phyloP scores from a whole-genome alignment of 257 asterid genomes.

The Przewalskia tangutica region DNA sequence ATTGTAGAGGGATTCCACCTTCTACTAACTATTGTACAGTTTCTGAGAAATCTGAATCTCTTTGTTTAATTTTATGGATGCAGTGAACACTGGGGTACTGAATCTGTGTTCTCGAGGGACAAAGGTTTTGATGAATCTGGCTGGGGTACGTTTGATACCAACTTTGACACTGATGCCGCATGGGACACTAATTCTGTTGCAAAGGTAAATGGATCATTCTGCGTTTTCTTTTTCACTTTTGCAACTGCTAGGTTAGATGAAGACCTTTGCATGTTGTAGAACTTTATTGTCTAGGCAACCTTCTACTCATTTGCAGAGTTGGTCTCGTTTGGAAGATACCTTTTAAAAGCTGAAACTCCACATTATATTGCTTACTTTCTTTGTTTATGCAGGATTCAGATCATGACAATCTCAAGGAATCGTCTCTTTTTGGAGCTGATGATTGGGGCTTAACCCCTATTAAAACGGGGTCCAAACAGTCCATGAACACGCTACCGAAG shows the following conservation, averaged over 20 bases:
- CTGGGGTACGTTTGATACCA: conserved; percentile 69
- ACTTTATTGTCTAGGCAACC: neutral
- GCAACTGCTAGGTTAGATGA: neutral
- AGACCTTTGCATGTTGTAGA: neutral
- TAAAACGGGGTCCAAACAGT: conserved; percentile 34
- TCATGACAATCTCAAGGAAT: conserved; percentile 31
- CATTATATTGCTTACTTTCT: neutral
- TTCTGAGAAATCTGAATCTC: neutral
- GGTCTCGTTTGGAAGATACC: neutral
- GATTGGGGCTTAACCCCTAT: conserved; percentile 80
- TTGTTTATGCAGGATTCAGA: conserved; percentile 41
- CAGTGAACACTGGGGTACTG: conserved; percentile 49
- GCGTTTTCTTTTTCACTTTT: neutral
- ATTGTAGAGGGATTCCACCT: neutral
- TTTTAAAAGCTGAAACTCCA: conserved; percentile 3
- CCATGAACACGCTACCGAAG: conserved; percentile 18
- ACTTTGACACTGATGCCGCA: conserved; percentile 54
- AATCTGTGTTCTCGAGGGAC: conserved; percentile 22
- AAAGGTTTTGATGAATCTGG: conserved; percentile 56
- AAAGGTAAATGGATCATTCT: conserved; percentile 9
- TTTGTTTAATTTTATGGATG: conserved; percentile 7
- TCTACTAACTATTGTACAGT: neutral
- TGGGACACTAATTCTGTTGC: conserved; percentile 47
- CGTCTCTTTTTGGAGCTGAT: conserved; percentile 49
- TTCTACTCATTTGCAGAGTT: neutral